Percentiles rank a stretch among this genome's conserved stretches.
Evolutionary conservation across 108 stramenopile genomes (phyloP).

Genomic region (Cyclotella sp.): DNA sequence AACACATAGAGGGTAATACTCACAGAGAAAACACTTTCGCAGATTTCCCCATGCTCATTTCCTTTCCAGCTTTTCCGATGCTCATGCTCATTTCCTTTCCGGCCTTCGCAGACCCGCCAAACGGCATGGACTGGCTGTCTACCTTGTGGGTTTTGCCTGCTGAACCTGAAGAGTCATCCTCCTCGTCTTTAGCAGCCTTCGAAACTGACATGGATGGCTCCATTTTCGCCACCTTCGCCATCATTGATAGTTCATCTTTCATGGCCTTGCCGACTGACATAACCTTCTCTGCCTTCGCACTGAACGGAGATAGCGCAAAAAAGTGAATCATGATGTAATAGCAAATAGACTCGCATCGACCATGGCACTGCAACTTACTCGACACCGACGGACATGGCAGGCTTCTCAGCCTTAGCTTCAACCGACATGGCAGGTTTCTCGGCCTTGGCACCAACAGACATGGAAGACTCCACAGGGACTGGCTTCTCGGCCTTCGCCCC

Average conservation of each 20-base stretch:
- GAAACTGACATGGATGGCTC: neutral
- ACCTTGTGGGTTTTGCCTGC: slow-evolving; percentile 6
- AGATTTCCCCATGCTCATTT: too few relatives aligned
- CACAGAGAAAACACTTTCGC: too few relatives aligned
- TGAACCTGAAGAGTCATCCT: neutral
- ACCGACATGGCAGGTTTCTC: too few relatives aligned
- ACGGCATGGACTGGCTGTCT: slow-evolving; percentile 9
- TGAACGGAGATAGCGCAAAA: neutral
- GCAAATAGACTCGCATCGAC: too few relatives aligned
- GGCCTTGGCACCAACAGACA: slow-evolving; percentile 3
- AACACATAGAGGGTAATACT: too few relatives aligned
- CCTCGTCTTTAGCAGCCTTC: neutral
- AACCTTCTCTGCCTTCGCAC: slow-evolving; percentile 8
- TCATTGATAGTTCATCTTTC: slow-evolving; percentile 6
- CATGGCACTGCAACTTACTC: neutral
- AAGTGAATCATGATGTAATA: neutral
- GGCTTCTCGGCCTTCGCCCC: slow-evolving; percentile 3
- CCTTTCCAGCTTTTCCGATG: neutral
- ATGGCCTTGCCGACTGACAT: slow-evolving; percentile 14
- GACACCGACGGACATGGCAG: neutral
- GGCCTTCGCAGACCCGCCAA: neutral
- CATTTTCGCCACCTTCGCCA: slow-evolving; percentile 3
- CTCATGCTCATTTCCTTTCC: neutral
- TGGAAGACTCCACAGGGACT: neutral
- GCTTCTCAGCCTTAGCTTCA: neutral